phyloP scores from a whole-genome alignment of 805 yeast species.

The Spathaspora arborariae region DNA sequence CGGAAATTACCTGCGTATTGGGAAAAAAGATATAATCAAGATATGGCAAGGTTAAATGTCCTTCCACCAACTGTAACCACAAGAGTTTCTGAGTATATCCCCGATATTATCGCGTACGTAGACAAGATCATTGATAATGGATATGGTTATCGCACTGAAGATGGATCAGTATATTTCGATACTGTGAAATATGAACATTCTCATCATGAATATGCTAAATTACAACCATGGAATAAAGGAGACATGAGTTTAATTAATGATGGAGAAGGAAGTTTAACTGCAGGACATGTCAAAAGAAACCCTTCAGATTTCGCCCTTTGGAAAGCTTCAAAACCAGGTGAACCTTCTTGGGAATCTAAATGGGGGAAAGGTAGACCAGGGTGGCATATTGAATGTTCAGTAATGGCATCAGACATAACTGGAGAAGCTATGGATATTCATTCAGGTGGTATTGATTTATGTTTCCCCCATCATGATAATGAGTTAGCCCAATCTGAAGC shows the following conservation, averaged over 20 bases:
- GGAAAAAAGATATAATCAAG: slow-evolving; percentile 82
- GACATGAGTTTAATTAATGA: slow-evolving; percentile 80
- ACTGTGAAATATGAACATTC: slow-evolving; percentile 75
- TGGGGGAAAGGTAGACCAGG: slow-evolving; percentile 99
- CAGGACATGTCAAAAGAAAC: slow-evolving; percentile 58
- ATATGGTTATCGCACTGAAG: slow-evolving; percentile 75
- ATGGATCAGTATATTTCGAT: slow-evolving; percentile 96
- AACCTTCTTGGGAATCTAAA: slow-evolving; percentile 91
- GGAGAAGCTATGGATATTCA: slow-evolving; percentile 89
- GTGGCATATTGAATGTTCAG: slow-evolving; percentile 99
- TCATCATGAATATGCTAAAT: slow-evolving; percentile 84
- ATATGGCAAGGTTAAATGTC: slow-evolving; percentile 83
- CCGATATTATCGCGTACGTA: slow-evolving; percentile 84
- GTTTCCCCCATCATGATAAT: slow-evolving; percentile 98
- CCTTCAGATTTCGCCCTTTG: slow-evolving; percentile 92
- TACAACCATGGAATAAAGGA: slow-evolving; percentile 98
- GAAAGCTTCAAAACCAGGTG: slow-evolving; percentile 96
- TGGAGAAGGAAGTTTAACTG: slow-evolving; percentile 85
- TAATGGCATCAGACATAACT: slow-evolving; percentile 89
- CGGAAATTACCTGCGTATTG: slow-evolving; percentile 79
- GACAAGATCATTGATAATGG: slow-evolving; percentile 72
- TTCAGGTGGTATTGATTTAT: slow-evolving; percentile 94
- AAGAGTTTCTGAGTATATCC: slow-evolving; percentile 92
- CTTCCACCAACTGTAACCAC: slow-evolving; percentile 83
- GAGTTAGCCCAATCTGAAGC: slow-evolving; percentile 98